Percentiles rank a stretch among this genome's conserved stretches.
These are phyloP conservation scores for Cyclospora cayetanensis DNA, from an alignment of 169 alveolate genomes.

Conservation along the genomic window DNA sequence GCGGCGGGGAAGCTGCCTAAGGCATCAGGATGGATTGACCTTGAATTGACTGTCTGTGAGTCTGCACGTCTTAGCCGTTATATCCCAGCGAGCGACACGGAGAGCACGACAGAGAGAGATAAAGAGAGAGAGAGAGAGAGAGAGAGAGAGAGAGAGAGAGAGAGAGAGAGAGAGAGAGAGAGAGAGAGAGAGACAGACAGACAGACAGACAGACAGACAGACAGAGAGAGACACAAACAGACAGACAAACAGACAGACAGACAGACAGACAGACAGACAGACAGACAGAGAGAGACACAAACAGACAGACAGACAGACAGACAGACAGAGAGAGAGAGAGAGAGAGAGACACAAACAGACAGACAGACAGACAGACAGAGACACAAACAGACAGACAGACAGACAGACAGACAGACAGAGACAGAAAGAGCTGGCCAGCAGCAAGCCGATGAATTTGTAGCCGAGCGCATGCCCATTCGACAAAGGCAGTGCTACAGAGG, in stretches of 20 bases:
- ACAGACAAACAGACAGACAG: background rate
- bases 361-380: background rate
- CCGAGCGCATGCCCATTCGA: too few species aligned
- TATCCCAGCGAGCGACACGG: too few species aligned
- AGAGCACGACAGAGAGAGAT: background rate
- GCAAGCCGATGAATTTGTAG: too few species aligned
- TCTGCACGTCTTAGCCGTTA: too few species aligned
- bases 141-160: background rate
- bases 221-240: background rate
- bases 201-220: background rate
- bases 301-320: background rate
- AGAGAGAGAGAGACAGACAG: background rate
- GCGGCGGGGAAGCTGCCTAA: background rate
- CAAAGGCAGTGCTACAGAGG: too few species aligned
- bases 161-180: background rate
- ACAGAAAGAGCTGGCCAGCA: too few species aligned
- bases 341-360: background rate
- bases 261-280: background rate
- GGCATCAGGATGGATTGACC: background rate
- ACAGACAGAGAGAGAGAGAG: background rate
- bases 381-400: too few species aligned
- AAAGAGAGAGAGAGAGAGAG: background rate
- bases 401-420: too few species aligned
- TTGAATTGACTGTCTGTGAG: too few species aligned
- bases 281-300: background rate